Base-by-base conservation (phyloP, 1,284 basidiomycete genomes). In the Pseudozyma hubeiensis region DNA sequence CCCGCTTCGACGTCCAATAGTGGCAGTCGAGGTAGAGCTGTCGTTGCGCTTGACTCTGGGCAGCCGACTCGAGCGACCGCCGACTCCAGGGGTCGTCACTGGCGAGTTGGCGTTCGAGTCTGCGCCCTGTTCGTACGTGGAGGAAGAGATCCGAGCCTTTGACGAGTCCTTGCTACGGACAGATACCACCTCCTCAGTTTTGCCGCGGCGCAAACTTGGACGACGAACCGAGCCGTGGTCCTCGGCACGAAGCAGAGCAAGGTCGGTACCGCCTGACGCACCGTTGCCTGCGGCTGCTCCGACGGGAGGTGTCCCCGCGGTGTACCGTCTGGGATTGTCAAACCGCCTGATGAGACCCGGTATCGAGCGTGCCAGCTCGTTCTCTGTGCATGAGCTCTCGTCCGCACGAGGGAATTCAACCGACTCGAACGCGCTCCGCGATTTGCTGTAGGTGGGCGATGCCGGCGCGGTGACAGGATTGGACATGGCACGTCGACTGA, bases 161-260 rank as follows among this genome's bases (percentile, higher is more conserved):
- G 53, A 46, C 33, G 53, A 24, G 33, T 63, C 54, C 46, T 59
- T 66, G 31, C 45, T 55, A 30, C 49, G 85, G 79, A 50, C 83
- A 83, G 35, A 78, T 50, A 46, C 72, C 78, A 51, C 53, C 34
- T 79, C 80, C 49, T 79, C 80, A 13, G 79, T 72, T 58, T 71
- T 76, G 92, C 93, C 10, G 89, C 90, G 83, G 93, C 93, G 11
- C 92, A 93, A 43, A 91, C 89, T 64, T 1, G 76, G 76, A 6
- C 76, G 55, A 5, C 76, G 71, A 4, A 35, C 34, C 8, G 65
- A 53, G 40, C 53, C 58, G 31, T 51, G 57, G 50, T 40, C 44
- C 3, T 51, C 55, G 7, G 37, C 48, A 7, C 58, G 53, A 30
- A 47, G 31, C 5, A 47, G 44, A 17, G 35, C 35, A 3, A 52